Percentiles rank a stretch among this genome's conserved stretches.
These are phyloP conservation scores for Mycena vulgaris DNA, from an alignment of 768 basidiomycete genomes.

Conservation along the genomic window DNA sequence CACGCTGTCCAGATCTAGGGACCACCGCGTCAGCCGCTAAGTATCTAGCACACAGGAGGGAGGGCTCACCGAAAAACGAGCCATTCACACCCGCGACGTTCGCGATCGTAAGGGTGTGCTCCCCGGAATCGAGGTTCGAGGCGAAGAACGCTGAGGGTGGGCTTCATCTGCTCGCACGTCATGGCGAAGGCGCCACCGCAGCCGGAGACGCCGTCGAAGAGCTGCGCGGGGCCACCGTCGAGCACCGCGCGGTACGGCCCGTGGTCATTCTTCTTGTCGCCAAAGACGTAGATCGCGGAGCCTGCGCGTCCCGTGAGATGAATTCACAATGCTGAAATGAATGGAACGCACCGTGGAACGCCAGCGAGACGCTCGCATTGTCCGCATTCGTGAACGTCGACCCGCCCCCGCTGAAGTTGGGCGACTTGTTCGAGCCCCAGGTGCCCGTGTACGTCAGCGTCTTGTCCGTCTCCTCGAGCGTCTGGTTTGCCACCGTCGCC, in stretches of 20 bases:
- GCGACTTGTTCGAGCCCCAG: conserved; percentile 61
- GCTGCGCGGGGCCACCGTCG: conserved; percentile 52
- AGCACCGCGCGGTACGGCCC: conserved; percentile 59
- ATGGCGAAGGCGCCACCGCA: conserved; percentile 62
- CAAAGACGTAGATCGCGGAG: conserved; percentile 61
- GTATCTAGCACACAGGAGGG: neutral
- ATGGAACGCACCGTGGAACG: conserved; percentile 55
- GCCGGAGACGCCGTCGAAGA: conserved; percentile 59
- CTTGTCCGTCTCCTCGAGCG: conserved; percentile 57
- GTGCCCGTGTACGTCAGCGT: conserved; percentile 56
- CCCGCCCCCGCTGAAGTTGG: conserved; percentile 62
- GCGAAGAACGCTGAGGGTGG: conserved; percentile 60
- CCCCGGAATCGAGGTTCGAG: conserved; percentile 55
- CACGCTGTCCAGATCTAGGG: conserved; percentile 61
- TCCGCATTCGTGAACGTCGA: conserved; percentile 60
- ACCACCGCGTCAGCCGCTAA: neutral
- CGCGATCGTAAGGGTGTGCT: conserved; percentile 55
- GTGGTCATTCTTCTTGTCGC: conserved; percentile 68
- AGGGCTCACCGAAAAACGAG: conserved; percentile 59
- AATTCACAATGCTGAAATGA: neutral
- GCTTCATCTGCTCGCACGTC: conserved; percentile 63
- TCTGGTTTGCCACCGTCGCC: conserved; percentile 58
- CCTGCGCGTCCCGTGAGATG: conserved; percentile 44
- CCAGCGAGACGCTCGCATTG: conserved; percentile 55
- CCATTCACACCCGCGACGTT: conserved; percentile 60